Evolutionary conservation across 345 rosid genomes (phyloP).

Genomic region (Heritiera littoralis): DNA sequence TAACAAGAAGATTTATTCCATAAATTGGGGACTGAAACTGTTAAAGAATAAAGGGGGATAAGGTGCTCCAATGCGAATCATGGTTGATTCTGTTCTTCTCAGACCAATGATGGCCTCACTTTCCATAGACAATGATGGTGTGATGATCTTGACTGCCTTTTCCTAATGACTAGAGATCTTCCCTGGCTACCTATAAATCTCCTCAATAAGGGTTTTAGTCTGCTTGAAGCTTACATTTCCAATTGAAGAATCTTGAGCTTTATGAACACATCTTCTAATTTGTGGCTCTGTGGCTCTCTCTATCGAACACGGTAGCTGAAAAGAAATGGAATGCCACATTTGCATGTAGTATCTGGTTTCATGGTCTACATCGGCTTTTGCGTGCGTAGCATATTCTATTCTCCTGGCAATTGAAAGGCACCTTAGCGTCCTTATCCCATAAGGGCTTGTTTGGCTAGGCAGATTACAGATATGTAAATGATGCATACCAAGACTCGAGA

Average conservation of each 20-base stretch:
- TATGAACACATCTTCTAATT: conserved; percentile 12
- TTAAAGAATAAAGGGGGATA: conserved; percentile 40
- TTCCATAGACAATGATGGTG: conserved; percentile 36
- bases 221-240: conserved; percentile 35
- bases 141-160: conserved; percentile 45
- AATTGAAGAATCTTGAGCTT: conserved; percentile 34
- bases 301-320: conserved; percentile 24
- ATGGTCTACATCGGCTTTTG: conserved; percentile 33
- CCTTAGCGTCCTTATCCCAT: conserved; percentile 4
- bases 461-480: neutral
- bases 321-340: conserved; percentile 16
- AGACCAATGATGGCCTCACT: conserved; percentile 47
- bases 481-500: neutral
- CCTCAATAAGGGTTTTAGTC: conserved; percentile 16
- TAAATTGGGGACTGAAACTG: neutral
- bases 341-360: conserved; percentile 21
- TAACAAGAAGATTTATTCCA: conserved; percentile 31
- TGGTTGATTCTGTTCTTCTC: conserved; percentile 50
- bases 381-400: conserved; percentile 36
- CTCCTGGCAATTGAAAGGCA: conserved; percentile 24
- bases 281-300: conserved; percentile 13
- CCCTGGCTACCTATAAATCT: conserved; percentile 25
- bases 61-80: conserved; percentile 41
- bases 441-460: conserved; percentile 4
- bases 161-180: conserved; percentile 24